Base-by-base conservation (phyloP, 495 filamentous ascomycete genomes). In the Lasiosphaeria ovina region DNA sequence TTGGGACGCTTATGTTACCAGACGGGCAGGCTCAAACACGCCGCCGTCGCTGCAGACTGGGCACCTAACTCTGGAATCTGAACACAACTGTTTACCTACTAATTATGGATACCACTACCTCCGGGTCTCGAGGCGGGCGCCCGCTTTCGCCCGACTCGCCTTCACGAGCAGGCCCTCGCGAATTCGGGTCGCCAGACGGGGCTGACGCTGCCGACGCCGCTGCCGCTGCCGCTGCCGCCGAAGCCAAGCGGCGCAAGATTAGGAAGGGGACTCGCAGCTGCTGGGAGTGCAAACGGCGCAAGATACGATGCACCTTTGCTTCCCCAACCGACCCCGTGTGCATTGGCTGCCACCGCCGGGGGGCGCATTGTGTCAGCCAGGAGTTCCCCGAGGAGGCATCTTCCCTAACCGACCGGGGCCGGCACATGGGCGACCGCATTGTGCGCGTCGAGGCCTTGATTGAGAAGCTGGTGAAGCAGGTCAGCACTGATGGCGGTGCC, bases 221-320 rank as follows among this genome's bases (percentile, higher is more conserved):
- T n/a, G 8, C 47, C 11, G 47, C 10, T n/a, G 8, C 47, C 11
- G 47, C 16, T 49, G 16, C 47, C 16, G 10, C 10, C 12, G 47
- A 49, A 17, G 47, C 47, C 32, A 72, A 66, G 52, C 67, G 67
- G 50, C 55, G 71, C 61, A 71, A 74, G 64, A 59, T 81, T 38
- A 75, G 79, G 17, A 83, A 81, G 58, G 79, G 80, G 11, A 82
- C 79, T 2, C 73, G 68, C 12, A 80, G 77, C 57, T 83, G 79
- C 61, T 81, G 78, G 78, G 79, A 81, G 60, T 82, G 80, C 66
- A 80, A 79, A 55, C 76, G 73, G 52, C 74, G 79, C 3, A 83
- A 83, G 57, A 72, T 77, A 52, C 69, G 72, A 45, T 83, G 80
- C 64, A 76, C 65, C n/a, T 79, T 80, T 57, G 62, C 64, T 8